Conservation (phyloP, 2,329 filamentous ascomycete species). For the Penicillium sp. region DNA sequence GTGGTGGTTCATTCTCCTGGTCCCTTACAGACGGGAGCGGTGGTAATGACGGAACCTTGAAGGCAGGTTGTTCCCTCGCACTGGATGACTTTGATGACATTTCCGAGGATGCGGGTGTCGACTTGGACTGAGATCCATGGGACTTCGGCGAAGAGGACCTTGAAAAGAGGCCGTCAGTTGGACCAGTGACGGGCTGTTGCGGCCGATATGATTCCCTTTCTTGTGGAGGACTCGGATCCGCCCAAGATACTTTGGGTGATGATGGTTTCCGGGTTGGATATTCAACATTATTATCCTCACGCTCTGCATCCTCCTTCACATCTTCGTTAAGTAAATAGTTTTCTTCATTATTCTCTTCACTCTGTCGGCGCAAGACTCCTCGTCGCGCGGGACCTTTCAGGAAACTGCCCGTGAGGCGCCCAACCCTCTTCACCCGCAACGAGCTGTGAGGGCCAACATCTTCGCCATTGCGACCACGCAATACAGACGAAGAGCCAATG, state of each 20-base stretch:
- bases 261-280: constrained; percentile 34
- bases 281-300: constrained; percentile 34
- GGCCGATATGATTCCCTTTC: constrained; percentile 28
- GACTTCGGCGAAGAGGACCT: constrained; percentile 41
- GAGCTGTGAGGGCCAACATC: constrained; percentile 71
- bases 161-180: constrained; percentile 36
- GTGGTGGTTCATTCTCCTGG: constrained; percentile 81
- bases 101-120: constrained; percentile 48
- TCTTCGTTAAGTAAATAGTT: constrained; percentile 32
- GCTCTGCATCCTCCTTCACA: constrained; percentile 31
- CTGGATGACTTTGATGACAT: constrained; percentile 45
- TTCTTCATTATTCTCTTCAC: constrained; percentile 65
- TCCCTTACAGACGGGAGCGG: constrained; percentile 68
- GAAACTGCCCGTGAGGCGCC: constrained; percentile 75
- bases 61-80: constrained; percentile 57
- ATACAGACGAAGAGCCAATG: constrained; percentile 41
- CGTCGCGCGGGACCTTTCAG: constrained; percentile 79
- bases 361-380: constrained; percentile 64
- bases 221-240: constrained; percentile 36
- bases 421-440: constrained; percentile 76
- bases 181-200: constrained; percentile 24
- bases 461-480: constrained; percentile 58
- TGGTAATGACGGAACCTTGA: constrained; percentile 61
- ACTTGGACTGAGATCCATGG: constrained; percentile 41
- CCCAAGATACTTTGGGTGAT: constrained; percentile 44